A percentile compares a stretch with the other conserved stretches of the same genome.
Evolutionary conservation across 306 rosid species (phyloP).

Genomic region (Rosa lucieae): DNA sequence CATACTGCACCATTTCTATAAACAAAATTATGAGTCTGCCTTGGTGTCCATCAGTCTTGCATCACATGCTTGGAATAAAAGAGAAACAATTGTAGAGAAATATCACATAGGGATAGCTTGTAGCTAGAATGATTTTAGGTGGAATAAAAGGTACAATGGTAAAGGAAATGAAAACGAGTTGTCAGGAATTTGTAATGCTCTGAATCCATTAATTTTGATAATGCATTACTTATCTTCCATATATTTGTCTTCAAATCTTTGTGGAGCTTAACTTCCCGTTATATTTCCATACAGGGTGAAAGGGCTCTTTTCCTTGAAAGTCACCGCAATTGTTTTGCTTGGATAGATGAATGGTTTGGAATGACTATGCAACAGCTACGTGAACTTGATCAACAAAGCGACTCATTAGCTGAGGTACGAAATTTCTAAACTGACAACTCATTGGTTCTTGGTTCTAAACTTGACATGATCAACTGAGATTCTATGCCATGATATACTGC

Average conservation of each 20-base stretch:
- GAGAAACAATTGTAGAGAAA: neutral
- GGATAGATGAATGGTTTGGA: constrained; percentile 52
- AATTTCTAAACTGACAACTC: neutral
- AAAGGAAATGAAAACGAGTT: neutral
- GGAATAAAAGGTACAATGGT: neutral
- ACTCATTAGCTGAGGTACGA: constrained; percentile 35
- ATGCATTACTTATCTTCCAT: neutral
- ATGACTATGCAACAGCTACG: constrained; percentile 39
- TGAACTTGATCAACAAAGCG: constrained; percentile 30
- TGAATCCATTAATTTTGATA: neutral
- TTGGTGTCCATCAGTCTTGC: neutral
- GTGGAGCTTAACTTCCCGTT: neutral
- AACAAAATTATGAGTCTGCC: neutral
- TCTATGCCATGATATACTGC: neutral
- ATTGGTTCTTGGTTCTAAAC: neutral
- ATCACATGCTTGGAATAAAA: neutral
- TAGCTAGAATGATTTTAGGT: neutral
- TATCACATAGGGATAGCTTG: neutral
- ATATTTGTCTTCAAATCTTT: neutral
- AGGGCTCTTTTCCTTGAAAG: constrained; percentile 47
- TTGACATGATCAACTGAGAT: neutral
- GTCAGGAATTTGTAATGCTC: neutral
- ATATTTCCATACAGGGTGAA: constrained; percentile 34
- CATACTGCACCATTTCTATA: neutral
- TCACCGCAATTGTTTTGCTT: constrained; percentile 40